Evolutionary conservation across 306 rosid species (phyloP).

Genomic region (Crotalaria pallida): DNA sequence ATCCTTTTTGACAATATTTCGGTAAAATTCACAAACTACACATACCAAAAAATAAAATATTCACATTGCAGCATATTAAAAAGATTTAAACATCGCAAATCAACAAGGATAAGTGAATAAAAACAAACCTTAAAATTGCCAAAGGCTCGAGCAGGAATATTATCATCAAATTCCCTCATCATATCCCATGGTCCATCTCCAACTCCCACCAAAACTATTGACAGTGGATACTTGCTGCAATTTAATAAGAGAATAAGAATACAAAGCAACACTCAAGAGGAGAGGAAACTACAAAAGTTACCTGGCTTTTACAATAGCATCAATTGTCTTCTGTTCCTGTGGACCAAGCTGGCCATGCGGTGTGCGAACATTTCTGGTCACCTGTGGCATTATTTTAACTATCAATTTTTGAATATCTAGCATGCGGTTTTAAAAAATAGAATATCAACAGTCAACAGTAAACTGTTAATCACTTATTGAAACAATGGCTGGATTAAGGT

Average conservation of each 20-base stretch:
- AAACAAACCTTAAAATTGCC: conserved; percentile 77
- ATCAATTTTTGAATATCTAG: neutral
- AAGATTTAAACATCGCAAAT: neutral
- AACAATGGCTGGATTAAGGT: neutral
- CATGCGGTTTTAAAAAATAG: neutral
- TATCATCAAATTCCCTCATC: conserved; percentile 85
- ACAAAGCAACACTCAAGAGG: neutral
- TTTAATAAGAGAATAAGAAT: conserved; percentile 23
- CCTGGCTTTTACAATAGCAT: conserved; percentile 93
- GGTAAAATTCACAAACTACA: conserved; percentile 76
- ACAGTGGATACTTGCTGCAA: conserved; percentile 75
- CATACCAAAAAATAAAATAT: conserved; percentile 12
- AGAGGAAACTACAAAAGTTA: conserved; percentile 27
- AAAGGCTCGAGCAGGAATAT: conserved; percentile 74
- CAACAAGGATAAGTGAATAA: conserved; percentile 9
- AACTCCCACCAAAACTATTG: conserved; percentile 82
- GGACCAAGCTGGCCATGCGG: conserved; percentile 54
- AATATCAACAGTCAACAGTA: neutral
- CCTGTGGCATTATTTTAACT: conserved; percentile 35
- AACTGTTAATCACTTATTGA: neutral
- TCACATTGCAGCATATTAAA: conserved; percentile 19
- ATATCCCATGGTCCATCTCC: conserved; percentile 98
- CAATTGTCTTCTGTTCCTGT: conserved; percentile 69
- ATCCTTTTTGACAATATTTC: conserved; percentile 65
- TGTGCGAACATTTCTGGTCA: conserved; percentile 81